Base-by-base conservation (phyloP, 2,329 filamentous ascomycete genomes). In the Lecanicillium sp. region DNA sequence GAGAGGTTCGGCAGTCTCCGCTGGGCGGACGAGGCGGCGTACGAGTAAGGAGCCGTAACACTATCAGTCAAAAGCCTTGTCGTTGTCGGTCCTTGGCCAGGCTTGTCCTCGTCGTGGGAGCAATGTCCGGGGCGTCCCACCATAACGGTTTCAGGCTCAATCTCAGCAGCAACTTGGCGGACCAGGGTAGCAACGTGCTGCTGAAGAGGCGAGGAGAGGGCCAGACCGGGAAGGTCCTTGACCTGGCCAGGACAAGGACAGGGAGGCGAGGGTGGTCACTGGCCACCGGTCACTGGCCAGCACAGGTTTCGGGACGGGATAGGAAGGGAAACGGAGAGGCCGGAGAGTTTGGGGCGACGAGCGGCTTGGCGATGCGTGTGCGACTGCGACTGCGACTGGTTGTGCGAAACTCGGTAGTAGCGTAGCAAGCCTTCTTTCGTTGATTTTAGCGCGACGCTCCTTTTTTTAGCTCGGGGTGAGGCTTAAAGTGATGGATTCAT, bases 301-400 rank as follows among this genome's bases (percentile, higher is more conserved):
- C n/a, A n/a, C n/a, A n/a, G n/a, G n/a, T 38, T 29, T 2, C 20
- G 6, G n/a, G 17, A 37, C 24, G 44, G 33, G 27, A 33, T 26
- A 19, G 37, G 20, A 17, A 33, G n/a, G 33, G 5, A n/a, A 29
- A 36, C 14, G 15, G 27, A 32, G 6, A 10, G 14, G 11, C 44
- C 44, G 44, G 44, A 40, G 44, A 33, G 26, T 47, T 47, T 47
- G 20, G 32, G 6, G 36, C 44, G 44, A 32, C n/a, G n/a, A 14
- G 10, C 19, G n/a, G 35, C 35, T 36, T 46, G 36, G n/a, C 6
- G 33, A 36, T 36, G 33, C 17, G n/a, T 19, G n/a, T 19, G 33
- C 20, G 33, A n/a, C n/a, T n/a, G n/a, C n/a, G n/a, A n/a, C n/a
- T n/a, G n/a, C n/a, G n/a, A n/a, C n/a, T n/a, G n/a, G n/a, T n/a